These are phyloP conservation scores for Aspergillus cavernicola DNA, from an alignment of 495 filamentous ascomycete species.

Conservation along the genomic window DNA sequence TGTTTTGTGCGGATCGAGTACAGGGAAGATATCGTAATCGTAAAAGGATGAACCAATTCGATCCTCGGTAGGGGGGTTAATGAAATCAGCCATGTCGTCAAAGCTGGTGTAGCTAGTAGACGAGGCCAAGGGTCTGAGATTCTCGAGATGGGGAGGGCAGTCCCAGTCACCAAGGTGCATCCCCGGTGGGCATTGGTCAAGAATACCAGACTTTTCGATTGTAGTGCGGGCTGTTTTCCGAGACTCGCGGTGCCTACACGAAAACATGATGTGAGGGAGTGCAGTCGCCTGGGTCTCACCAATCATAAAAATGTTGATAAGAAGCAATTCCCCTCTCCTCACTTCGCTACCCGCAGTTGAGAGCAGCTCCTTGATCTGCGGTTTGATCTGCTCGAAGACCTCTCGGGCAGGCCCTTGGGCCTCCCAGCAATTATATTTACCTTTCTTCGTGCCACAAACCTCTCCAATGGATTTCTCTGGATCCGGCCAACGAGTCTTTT, in stretches of 20 bases:
- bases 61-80: too few relatives aligned
- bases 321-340: background rate
- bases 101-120: too few relatives aligned
- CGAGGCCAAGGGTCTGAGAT: background rate
- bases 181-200: background rate
- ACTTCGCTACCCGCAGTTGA: too few relatives aligned
- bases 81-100: too few relatives aligned
- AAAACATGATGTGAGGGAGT: background rate
- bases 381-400: background rate
- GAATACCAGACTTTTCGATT: background rate
- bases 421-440: background rate
- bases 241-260: background rate
- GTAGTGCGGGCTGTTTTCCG: background rate
- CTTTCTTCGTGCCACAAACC: background rate
- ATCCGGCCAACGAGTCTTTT: background rate
- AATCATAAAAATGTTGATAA: background rate
- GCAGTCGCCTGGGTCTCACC: background rate
- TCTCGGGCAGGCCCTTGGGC: background rate
- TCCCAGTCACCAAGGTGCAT: background rate
- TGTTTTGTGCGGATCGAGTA: too few relatives aligned
- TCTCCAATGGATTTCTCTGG: background rate
- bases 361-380: background rate
- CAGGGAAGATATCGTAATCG: too few relatives aligned
- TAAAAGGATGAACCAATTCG: too few relatives aligned
- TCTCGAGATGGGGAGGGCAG: background rate